These are phyloP conservation scores for Cladobotryum protrusum DNA, from an alignment of 2,329 filamentous ascomycete species.

Conservation along the genomic window DNA sequence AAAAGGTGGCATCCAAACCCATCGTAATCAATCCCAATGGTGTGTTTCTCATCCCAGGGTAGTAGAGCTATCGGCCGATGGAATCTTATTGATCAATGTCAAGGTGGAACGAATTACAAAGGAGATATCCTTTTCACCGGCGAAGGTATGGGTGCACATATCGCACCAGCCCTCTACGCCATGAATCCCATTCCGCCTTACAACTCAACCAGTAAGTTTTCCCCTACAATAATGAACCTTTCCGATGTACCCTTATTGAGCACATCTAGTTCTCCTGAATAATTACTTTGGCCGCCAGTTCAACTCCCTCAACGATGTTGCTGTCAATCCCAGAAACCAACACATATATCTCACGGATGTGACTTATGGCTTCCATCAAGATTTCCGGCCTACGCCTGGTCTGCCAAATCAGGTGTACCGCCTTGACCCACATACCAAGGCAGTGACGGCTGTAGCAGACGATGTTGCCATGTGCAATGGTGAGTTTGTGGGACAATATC, in stretches of 20 bases:
- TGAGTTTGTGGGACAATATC: background rate
- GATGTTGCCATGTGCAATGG: slow-evolving; percentile 35
- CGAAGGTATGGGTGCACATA: slow-evolving; percentile 41
- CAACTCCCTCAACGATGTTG: slow-evolving; percentile 45
- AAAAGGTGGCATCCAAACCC: slow-evolving; percentile 36
- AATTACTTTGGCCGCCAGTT: slow-evolving; percentile 40
- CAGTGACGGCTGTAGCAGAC: slow-evolving; percentile 51
- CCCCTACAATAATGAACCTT: background rate
- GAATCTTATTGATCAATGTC: background rate
- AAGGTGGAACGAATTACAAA: slow-evolving; percentile 45
- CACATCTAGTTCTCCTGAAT: slow-evolving; percentile 22
- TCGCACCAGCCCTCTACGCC: slow-evolving; percentile 19
- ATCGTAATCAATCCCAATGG: slow-evolving; percentile 46
- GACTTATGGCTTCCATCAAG: slow-evolving; percentile 52
- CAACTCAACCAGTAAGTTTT: slow-evolving; percentile 8
- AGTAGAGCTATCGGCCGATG: fast-evolving
- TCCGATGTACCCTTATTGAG: background rate
- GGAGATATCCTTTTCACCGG: slow-evolving; percentile 43
- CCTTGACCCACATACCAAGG: slow-evolving; percentile 43
- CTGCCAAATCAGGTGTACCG: slow-evolving; percentile 55
- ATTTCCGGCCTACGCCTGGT: slow-evolving; percentile 48
- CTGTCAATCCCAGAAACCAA: slow-evolving; percentile 46
- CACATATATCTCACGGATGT: slow-evolving; percentile 61
- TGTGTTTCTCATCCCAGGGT: slow-evolving; percentile 17
- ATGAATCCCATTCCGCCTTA: slow-evolving; percentile 18